Percentiles rank a stretch among this genome's conserved stretches.
Evolutionary conservation across 345 rosid species (phyloP).

Genomic region (Populus euphratica): DNA sequence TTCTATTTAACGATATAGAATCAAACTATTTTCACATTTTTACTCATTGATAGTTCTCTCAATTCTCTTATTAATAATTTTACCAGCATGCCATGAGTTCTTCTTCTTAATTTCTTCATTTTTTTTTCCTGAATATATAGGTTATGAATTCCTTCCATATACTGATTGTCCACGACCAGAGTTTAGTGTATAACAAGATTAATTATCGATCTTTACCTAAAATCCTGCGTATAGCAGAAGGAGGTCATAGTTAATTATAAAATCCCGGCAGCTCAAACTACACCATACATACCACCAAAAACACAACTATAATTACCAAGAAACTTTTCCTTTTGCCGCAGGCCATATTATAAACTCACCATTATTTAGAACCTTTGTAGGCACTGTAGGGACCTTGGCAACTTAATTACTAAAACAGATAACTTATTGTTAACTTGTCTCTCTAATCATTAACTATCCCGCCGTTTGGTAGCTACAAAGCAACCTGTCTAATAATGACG

Average conservation of each 20-base stretch:
- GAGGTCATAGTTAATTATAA: background rate
- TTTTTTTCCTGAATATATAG: background rate
- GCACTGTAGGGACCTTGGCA: background rate
- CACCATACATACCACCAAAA: background rate
- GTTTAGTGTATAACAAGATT: background rate
- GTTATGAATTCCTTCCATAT: background rate
- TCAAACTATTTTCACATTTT: no score
- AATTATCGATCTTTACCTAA: background rate
- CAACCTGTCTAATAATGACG: no score
- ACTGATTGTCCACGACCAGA: background rate
- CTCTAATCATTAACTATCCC: slow-evolving; percentile 23
- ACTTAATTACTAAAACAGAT: background rate
- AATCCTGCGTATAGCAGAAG: background rate
- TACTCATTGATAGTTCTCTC: no score
- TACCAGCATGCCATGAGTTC: background rate
- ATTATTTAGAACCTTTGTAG: background rate
- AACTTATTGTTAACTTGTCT: slow-evolving; percentile 1
- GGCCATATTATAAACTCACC: background rate
- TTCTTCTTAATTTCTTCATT: no score
- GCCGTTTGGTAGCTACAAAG: slow-evolving; percentile 6
- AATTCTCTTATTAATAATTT: background rate
- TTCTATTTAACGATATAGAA: no score
- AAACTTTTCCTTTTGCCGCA: background rate
- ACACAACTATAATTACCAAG: slow-evolving; percentile 1
- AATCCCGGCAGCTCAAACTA: background rate